Evolutionary conservation across 345 rosid genomes (phyloP).

Genomic region (Mercurialis annua): DNA sequence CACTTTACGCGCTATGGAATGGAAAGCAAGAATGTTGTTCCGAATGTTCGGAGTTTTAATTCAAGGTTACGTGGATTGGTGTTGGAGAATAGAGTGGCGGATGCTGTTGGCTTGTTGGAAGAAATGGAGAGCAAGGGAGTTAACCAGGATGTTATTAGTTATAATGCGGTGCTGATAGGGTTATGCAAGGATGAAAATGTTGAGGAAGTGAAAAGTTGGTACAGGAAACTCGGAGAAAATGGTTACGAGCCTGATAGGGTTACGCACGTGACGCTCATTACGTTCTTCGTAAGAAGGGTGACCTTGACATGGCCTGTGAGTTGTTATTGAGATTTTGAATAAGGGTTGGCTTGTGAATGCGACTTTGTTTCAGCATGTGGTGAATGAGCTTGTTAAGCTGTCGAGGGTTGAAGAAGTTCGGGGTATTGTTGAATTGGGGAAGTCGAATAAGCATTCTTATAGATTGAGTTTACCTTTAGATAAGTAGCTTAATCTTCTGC

Average conservation of each 20-base stretch:
- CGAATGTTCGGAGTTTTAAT: conserved; percentile 55
- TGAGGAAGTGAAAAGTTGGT: conserved; percentile 54
- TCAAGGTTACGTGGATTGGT: conserved; percentile 51
- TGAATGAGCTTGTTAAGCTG: conserved; percentile 45
- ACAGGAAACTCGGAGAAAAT: conserved; percentile 36
- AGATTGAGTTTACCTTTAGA: conserved; percentile 35
- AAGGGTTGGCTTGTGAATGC: conserved; percentile 29
- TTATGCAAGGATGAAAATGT: conserved; percentile 39
- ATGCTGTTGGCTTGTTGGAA: conserved; percentile 39
- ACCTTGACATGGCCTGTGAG: conserved; percentile 46
- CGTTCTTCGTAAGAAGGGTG: conserved; percentile 49
- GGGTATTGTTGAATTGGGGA: conserved; percentile 52
- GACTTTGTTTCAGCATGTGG: conserved; percentile 45
- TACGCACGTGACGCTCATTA: conserved; percentile 41
- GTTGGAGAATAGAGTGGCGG: conserved; percentile 33
- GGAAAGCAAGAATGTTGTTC: conserved; percentile 40
- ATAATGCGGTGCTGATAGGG: conserved; percentile 55
- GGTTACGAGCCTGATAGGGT: conserved; percentile 27
- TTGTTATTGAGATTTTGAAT: conserved; percentile 36
- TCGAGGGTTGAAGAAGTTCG: conserved; percentile 51
- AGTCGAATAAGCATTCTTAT: conserved; percentile 34
- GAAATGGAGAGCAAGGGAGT: conserved; percentile 47
- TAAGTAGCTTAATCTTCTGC: background rate
- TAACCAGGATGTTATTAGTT: conserved; percentile 46
- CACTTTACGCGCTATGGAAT: conserved; percentile 65